phyloP scores from a whole-genome alignment of 2,329 filamentous ascomycete species.

The Clarireedia monteithiana region DNA sequence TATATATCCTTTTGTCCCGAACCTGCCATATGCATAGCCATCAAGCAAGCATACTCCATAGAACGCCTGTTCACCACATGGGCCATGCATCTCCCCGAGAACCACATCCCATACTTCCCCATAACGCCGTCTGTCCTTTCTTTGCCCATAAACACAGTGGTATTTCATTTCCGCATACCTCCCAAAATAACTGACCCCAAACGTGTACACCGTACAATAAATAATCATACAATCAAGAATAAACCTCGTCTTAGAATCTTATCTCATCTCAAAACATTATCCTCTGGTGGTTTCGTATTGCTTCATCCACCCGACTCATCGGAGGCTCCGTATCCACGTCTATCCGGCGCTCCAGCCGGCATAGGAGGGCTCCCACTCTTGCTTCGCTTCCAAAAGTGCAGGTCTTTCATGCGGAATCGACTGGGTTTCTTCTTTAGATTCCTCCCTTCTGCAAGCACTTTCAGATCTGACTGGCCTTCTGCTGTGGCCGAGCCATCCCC shows the following conservation, averaged over 20 bases:
- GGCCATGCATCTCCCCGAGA: not conserved
- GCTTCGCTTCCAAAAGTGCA: slow-evolving; percentile 28
- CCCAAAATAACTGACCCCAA: not conserved
- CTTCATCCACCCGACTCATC: slow-evolving; percentile 1
- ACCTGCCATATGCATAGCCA: too few relatives aligned
- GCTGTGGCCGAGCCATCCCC: slow-evolving; percentile 6
- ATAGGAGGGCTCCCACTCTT: slow-evolving; percentile 26
- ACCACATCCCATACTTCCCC: not conserved
- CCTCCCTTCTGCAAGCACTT: slow-evolving; percentile 38
- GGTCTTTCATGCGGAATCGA: slow-evolving; percentile 50
- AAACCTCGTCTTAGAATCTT: slow-evolving; percentile 8
- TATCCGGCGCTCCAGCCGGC: slow-evolving; percentile 8
- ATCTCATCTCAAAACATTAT: slow-evolving; percentile 12
- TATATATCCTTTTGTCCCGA: too few relatives aligned
- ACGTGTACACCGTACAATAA: slow-evolving; percentile 9
- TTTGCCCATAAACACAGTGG: slow-evolving; percentile 9
- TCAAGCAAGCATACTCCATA: too few relatives aligned
- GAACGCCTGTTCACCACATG: not conserved
- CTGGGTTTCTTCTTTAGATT: slow-evolving; percentile 55
- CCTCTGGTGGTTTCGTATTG: not conserved
- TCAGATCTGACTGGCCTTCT: slow-evolving; percentile 6
- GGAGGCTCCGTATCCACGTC: not conserved
- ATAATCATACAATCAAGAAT: slow-evolving; percentile 11
- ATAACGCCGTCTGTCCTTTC: not conserved
- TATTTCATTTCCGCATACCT: slow-evolving; percentile 1